Evolutionary conservation across 352 stramenopile genomes (phyloP).

Genomic region (Phytophthora nicotianae): DNA sequence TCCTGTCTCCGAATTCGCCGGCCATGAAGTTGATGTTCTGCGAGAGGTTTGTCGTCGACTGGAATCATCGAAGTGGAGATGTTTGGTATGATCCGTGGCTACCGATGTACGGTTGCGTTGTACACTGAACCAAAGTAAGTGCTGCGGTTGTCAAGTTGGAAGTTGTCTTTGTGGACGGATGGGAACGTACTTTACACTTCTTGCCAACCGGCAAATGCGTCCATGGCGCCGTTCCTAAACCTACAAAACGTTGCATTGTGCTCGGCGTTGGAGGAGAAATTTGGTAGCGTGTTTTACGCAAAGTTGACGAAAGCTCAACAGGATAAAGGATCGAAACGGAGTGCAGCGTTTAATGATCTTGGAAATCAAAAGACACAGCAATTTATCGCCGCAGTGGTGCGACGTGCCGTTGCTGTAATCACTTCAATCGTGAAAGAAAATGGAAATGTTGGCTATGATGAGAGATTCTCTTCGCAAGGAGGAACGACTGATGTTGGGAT

Average conservation of each 20-base stretch:
- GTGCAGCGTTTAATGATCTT: conserved; percentile 30
- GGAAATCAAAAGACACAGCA: conserved; percentile 61
- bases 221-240: conserved; percentile 46
- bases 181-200: conserved; percentile 45
- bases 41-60: conserved; percentile 21
- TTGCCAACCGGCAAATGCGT: conserved; percentile 30
- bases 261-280: conserved; percentile 7
- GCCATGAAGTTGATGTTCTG: conserved; percentile 33
- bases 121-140: conserved; percentile 42
- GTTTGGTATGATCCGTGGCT: conserved; percentile 49
- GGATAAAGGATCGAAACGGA: conserved; percentile 33
- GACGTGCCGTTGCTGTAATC: conserved; percentile 9
- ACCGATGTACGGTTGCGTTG: conserved; percentile 47
- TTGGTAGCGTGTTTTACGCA: conserved; percentile 3
- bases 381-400: conserved; percentile 48
- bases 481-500: conserved; percentile 59
- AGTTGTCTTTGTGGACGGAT: conserved; percentile 50
- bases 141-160: conserved; percentile 29
- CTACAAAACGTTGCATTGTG: conserved; percentile 37
- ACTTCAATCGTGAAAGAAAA: conserved; percentile 1
- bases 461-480: conserved; percentile 13
- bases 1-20: conserved; percentile 28
- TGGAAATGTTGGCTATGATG: neutral
- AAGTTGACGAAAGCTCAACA: conserved; percentile 34
- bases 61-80: conserved; percentile 17